phyloP scores from a whole-genome alignment of 176 grass and related monocot genomes.

The Rhynchospora tenuis region DNA sequence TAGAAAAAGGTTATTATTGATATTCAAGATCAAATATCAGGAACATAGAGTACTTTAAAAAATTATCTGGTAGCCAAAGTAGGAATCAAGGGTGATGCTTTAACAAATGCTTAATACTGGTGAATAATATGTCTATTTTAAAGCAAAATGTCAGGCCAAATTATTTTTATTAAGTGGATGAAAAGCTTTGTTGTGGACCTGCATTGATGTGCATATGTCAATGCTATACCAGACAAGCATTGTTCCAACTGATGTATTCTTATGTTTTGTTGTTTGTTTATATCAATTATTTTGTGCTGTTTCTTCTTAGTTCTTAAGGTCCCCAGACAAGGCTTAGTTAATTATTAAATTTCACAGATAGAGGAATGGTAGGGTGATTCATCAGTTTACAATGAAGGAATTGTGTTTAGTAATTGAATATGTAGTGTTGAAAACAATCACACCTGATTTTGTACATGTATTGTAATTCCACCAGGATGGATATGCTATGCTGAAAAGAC shows the following conservation, averaged over 20 bases:
- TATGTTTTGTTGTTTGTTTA: neutral
- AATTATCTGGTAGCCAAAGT: neutral
- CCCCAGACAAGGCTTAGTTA: neutral
- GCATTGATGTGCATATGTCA: neutral
- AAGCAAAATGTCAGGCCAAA: neutral
- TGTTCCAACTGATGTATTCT: neutral
- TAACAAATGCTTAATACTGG: neutral
- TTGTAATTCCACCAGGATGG: conserved; percentile 53
- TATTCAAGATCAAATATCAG: neutral
- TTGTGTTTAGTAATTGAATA: neutral
- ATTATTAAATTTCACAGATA: neutral
- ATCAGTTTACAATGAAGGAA: neutral
- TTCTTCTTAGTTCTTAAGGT: neutral
- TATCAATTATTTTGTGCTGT: neutral
- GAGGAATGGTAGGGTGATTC: neutral
- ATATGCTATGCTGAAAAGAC: conserved; percentile 99
- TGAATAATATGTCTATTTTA: neutral
- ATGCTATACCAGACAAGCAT: neutral
- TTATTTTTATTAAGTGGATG: neutral
- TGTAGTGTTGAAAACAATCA: neutral
- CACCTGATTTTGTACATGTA: neutral
- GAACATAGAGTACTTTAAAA: neutral
- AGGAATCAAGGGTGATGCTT: neutral
- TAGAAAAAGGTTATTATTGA: neutral
- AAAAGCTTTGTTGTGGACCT: neutral